Conservation (phyloP, 2,329 filamentous ascomycete species). For the Colletotrichum sp. region DNA sequence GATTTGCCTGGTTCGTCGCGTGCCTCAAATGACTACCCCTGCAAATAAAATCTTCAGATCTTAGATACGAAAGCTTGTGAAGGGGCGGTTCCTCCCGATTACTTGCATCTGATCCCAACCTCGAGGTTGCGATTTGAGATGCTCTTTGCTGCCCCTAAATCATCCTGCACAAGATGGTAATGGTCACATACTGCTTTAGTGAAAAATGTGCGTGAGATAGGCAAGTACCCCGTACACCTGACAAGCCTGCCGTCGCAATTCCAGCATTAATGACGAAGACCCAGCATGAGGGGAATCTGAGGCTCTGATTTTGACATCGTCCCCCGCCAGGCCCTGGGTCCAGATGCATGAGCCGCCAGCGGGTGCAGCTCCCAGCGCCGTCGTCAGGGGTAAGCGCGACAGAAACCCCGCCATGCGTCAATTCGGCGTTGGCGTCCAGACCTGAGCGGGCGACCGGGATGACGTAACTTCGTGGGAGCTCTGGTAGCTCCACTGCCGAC, state of each 20-base stretch:
- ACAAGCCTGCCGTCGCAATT: not conserved
- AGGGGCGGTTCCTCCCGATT: not conserved
- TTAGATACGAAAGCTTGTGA: not conserved
- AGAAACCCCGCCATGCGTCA: not conserved
- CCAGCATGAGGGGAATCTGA: not conserved
- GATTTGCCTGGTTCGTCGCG: not conserved
- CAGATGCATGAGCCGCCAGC: not conserved
- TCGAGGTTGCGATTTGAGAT: not conserved
- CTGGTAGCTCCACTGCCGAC: conserved; percentile 21
- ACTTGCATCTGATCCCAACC: not conserved
- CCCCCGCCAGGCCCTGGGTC: not conserved
- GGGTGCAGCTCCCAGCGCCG: not conserved
- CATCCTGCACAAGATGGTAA: not conserved
- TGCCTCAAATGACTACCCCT: not conserved
- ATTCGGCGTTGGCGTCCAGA: conserved; percentile 7
- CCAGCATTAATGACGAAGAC: not conserved
- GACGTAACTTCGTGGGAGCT: conserved; percentile 20
- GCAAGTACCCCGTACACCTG: accelerated
- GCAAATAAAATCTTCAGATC: not conserved
- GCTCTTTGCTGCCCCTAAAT: not conserved
- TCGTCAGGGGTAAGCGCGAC: not conserved
- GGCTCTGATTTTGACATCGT: not conserved
- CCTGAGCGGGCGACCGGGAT: conserved; percentile 6
- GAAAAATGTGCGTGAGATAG: not conserved
- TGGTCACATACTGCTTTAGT: not conserved